Base-by-base conservation (phyloP, 2,329 filamentous ascomycete genomes). In the Mycosphaerelloides madeirae region DNA sequence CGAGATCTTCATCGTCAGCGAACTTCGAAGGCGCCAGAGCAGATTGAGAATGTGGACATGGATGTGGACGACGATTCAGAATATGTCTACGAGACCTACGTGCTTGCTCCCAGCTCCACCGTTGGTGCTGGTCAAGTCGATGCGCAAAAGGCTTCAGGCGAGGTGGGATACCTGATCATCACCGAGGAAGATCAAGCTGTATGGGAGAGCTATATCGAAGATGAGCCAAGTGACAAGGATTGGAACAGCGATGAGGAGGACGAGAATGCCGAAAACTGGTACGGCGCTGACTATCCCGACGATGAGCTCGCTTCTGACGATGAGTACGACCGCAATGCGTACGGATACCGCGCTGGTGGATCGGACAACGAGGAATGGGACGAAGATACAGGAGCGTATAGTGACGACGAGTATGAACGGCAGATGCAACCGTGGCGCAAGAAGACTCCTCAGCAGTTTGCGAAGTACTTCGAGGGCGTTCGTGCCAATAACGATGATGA, bases 271-370 rank as follows among this genome's bases (percentile, higher is more conserved):
- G 85, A 90, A 61, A 84, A 87, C 57, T 82, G 87, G 65, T 88
- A 89, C 60, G 80, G 81, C 3, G 83, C 84, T 42, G 85, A 90
- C 62, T 90, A 90, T 55, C 85, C 85, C 0, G 85, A 90, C 50
- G 85, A 90, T 42, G 85, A 90, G 61, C 75, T 88, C 12, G 82
- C 80, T 34, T 83, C 80, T 13, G 84, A 88, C 55, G 81, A 85
- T 53, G 81, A 84, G 62, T 78, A 74, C 49, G 77, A 72, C 33
- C 53, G 64, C 2, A 63, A 67, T 35, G 60, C 68, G 7, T 73
- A 74, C 46, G 59, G 63, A 20, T 72, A 70, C 46, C 54, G 67
- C 2, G 42, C 44, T 29, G 62, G 55, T 1, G 62, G 50, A 3
- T 65, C 63, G 1, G 69, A 72, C 43, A 66, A 71, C 12, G 71